These are phyloP conservation scores for Talinum fruticosum DNA, from an alignment of 148 eudicot species.

Conservation along the genomic window DNA sequence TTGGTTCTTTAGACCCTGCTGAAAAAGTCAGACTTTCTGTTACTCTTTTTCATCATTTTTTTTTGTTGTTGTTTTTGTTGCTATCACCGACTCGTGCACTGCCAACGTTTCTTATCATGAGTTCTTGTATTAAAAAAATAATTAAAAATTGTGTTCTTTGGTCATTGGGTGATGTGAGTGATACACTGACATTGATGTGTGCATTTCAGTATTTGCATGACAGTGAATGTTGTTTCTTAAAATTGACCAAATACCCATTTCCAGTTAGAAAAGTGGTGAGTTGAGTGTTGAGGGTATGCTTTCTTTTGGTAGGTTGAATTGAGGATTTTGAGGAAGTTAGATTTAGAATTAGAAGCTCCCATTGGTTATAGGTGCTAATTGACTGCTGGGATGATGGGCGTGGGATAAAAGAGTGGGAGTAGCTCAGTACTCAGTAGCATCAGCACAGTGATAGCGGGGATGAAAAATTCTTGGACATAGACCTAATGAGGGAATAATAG, in stretches of 20 bases:
- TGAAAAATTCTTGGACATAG: neutral
- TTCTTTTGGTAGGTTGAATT: neutral
- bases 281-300: neutral
- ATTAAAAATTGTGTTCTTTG: neutral
- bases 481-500: neutral
- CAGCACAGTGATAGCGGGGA: neutral
- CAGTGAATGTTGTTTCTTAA: neutral
- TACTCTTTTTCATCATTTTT: neutral
- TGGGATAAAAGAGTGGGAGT: neutral
- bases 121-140: neutral
- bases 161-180: neutral
- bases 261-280: too few relatives aligned
- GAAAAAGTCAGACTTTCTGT: neutral
- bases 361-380: neutral
- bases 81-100: neutral
- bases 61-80: neutral
- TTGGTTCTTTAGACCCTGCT: neutral
- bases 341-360: neutral
- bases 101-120: neutral
- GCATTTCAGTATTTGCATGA: neutral
- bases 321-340: constrained; percentile 1
- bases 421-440: too few relatives aligned
- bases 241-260: neutral
- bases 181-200: neutral
- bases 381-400: neutral